Evolutionary conservation across 2,329 filamentous ascomycete genomes (phyloP), one percentile per base, ranked within the genome.

Genomic region (Talaromyces funiculosus): DNA sequence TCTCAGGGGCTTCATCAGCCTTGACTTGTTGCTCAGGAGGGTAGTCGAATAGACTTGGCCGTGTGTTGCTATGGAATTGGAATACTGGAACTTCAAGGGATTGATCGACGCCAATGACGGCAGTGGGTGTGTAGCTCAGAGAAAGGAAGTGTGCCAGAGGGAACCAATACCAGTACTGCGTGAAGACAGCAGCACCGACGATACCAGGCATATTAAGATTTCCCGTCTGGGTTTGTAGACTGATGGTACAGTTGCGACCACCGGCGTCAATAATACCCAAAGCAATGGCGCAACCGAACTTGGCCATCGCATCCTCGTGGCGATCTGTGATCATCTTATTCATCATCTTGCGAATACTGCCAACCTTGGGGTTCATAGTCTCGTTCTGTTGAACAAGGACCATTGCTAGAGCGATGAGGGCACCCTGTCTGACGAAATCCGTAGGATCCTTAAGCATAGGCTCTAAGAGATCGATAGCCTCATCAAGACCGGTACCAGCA

Each of bases 161-260:
- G 85, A 99, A 99, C 94, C 94, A 99, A 81, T 99, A 99, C 94
- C 94, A 99, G 81, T 99, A 99, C 75, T 99, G 94, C 8, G 92
- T 96, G 78, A 99, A 99, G 58, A 99, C 90, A 29, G 92, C 93
- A 87, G 96, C 96, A 67, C 94, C 95, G 18, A 99, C 92, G 66
- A 99, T 96, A 63, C 91, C 95, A 18, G 92, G 87, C 92, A 99
- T 97, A 81, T 99, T 97, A 66, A 99, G 86, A 73, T 97, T 99
- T 65, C 95, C 95, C 0, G 93, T 97, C 77, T 96, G 94, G 1
- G 94, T 99, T 76, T 99, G 94, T 40, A 99, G 83, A 31, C 93
- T 93, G 67, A 99, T 97, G 18, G 94, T 97, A 82, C 94, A 99
- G 79, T 99, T 99, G 63, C 95, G 90, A 54, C 94, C 94, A 73